Evolutionary conservation across 768 basidiomycete species (phyloP).

Genomic region (Lactifluus hygrophoroides): DNA sequence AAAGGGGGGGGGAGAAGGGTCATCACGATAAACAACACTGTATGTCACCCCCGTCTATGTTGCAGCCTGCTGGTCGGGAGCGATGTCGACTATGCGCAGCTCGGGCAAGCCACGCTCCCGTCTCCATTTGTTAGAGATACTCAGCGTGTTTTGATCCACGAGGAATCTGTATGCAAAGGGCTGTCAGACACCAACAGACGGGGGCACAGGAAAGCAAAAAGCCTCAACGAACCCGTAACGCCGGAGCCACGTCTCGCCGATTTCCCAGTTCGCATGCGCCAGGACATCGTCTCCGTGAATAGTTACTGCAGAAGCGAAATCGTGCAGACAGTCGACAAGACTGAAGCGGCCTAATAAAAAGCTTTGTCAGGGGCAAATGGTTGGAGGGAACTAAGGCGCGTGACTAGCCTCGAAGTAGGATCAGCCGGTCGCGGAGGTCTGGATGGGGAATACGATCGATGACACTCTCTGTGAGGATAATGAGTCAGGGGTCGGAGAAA

Average conservation of each 20-base stretch:
- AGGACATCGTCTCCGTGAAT: slow-evolving; percentile 90
- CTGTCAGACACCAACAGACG: not conserved
- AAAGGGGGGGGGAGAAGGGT: not conserved
- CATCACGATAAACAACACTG: not conserved
- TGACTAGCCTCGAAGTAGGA: slow-evolving; percentile 66
- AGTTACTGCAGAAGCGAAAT: slow-evolving; percentile 57
- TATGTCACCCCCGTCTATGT: not conserved
- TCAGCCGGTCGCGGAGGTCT: slow-evolving; percentile 85
- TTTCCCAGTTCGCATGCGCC: slow-evolving; percentile 86
- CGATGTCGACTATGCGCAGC: slow-evolving; percentile 49
- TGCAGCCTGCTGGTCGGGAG: slow-evolving; percentile 15
- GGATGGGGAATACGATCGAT: slow-evolving; percentile 88
- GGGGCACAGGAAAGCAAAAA: not conserved
- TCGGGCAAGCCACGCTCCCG: slow-evolving; percentile 73
- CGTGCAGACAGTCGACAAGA: slow-evolving; percentile 69
- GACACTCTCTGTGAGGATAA: slow-evolving; percentile 55
- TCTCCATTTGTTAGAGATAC: slow-evolving; percentile 81
- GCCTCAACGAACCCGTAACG: slow-evolving; percentile 67
- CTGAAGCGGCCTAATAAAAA: slow-evolving; percentile 58
- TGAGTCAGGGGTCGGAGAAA: not conserved
- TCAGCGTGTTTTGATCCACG: slow-evolving; percentile 62
- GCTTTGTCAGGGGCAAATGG: not conserved
- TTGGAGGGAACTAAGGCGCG: not conserved
- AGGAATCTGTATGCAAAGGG: slow-evolving; percentile 48
- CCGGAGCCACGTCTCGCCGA: slow-evolving; percentile 72